Base-by-base conservation (phyloP, 2,329 filamentous ascomycete genomes). In the Penicillium rolfsii region DNA sequence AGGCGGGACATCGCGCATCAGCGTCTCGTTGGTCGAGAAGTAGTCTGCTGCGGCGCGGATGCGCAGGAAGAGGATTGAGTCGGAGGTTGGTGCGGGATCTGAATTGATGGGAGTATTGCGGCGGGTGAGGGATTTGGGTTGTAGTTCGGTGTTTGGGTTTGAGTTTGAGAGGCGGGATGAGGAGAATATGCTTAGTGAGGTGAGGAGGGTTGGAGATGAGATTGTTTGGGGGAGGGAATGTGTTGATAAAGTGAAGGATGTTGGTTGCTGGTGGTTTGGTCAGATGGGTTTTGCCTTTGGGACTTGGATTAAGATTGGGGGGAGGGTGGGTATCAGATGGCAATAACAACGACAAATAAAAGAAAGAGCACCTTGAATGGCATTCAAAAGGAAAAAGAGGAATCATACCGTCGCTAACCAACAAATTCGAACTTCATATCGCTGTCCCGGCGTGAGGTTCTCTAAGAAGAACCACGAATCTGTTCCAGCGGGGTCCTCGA, bases 361-460 rank as follows among this genome's bases (percentile, higher is more conserved):
- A 30, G 4, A 5, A 30, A 30, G 5, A 30, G 8, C 28, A 22
- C 19, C 19, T 33, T 11, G 8, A 16, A 36, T 36, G 4, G 11
- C 2, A 14, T 36, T 36, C 2, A 14, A 36, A 36, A 30, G 8
- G 28, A 52, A 14, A 48, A 53, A 5, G 49, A n/a, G 2, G 19
- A 1, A 19, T 16, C 90, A 78, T 84, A 97, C 94, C 62, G 89
- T 95, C 43, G 95, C 95, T 62, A 92, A 84, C 93, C 94, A 99
- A 79, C 94, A 98, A 61, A 97, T 83, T 57, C 95, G 88, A 52
- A 96, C 85, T 81, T 99, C 95, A 82, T 98, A 97, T 66, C 93
- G 85, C 71, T 89, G 89, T 11, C 87, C 86, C 38, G 86, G 84
- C n/a, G 78, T 82, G 57, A 99, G 82, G 36, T 83, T 80, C 59